Evolutionary conservation across 371 early-diverging fungal species (phyloP), one percentile per base, ranked within the genome.

Genomic region (Apophysomyces ossiformis): DNA sequence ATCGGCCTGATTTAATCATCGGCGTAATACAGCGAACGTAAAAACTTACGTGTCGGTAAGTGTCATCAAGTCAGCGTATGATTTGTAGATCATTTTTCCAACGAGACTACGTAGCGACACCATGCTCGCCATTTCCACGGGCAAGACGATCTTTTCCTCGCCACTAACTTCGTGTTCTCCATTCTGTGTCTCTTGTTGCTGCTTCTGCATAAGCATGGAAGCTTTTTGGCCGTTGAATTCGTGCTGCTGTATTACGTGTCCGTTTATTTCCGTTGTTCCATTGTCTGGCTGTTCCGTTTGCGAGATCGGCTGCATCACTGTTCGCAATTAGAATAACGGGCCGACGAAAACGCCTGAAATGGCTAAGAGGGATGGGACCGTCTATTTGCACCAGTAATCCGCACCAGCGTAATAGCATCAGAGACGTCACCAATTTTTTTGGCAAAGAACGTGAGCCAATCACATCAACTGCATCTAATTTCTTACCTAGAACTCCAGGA

Each of bases 11-110:
- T 18, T 39, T 18, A 59, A 37, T 45, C 13, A 61, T 26, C 37
- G 41, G 54, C 21, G 21, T 11, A 50, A 21, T 35, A 44, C 39
- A 36, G 63, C 32, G 15, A 65, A 50, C 12, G 43, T 57, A 36
- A 39, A 12, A 12, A 60, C 84, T 79, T 86, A 86, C 88, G 85
- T 81, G 66, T 88, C 88, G 35, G 82, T 82, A 26, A 86, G 65
- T 12, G 85, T 85, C 67, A 83, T 77, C 47, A 88, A 71, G 69
- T 88, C 87, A 32, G 83, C 77, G 66, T 85, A 76, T 1, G 85
- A 73, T 68, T 86, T 83, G 60, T 81, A 77, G 65, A 85, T 66
- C 68, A 88, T 68, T 68, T 85, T 85, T 47, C 83, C 84, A 67
- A 88, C 76, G 54, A 88, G 71, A n/a, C 73, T 66, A 56, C 78